Percentiles rank a stretch among this genome's conserved stretches.
Conservation (phyloP, 345 rosid species). For the Linum trigynum region DNA sequence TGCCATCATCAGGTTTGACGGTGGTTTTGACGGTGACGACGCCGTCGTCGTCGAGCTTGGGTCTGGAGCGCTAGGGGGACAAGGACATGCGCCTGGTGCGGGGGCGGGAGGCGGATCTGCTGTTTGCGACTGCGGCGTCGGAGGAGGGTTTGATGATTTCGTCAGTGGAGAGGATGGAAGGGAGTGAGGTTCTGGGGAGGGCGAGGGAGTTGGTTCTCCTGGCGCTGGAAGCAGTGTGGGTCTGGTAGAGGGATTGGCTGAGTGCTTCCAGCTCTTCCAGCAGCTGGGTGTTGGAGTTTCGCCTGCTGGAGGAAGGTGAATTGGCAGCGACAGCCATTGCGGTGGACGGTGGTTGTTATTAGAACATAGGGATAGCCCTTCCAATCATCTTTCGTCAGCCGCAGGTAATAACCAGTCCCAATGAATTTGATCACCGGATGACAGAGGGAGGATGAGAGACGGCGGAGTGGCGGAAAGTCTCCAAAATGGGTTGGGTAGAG, state of each 20-base stretch:
- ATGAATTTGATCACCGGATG: not conserved
- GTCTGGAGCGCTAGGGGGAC: constrained; percentile 83
- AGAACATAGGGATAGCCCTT: too few relatives aligned
- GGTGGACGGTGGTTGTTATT: not conserved
- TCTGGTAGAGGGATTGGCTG: constrained; percentile 72
- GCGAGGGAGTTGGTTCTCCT: constrained; percentile 79
- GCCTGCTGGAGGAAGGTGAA: constrained; percentile 23
- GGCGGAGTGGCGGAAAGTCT: too few relatives aligned
- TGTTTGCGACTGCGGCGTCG: constrained; percentile 18
- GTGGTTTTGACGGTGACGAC: constrained; percentile 18
- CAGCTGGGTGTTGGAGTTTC: constrained; percentile 62
- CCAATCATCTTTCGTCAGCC: not conserved
- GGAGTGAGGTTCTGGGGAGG: constrained; percentile 63
- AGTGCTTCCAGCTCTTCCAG: constrained; percentile 76
- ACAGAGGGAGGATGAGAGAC: too few relatives aligned
- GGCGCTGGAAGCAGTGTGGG: constrained; percentile 25
- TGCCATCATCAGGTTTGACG: constrained; percentile 7
- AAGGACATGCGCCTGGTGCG: constrained; percentile 68
- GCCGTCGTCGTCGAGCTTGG: constrained; percentile 45
- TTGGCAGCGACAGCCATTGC: not conserved
- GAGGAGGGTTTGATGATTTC: constrained; percentile 15
- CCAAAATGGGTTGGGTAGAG: too few relatives aligned
- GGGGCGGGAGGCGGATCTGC: constrained; percentile 16
- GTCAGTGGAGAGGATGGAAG: constrained; percentile 27
- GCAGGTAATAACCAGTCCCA: not conserved